phyloP scores from a whole-genome alignment of 1,284 basidiomycete genomes.

The Chalciporus sp. region DNA sequence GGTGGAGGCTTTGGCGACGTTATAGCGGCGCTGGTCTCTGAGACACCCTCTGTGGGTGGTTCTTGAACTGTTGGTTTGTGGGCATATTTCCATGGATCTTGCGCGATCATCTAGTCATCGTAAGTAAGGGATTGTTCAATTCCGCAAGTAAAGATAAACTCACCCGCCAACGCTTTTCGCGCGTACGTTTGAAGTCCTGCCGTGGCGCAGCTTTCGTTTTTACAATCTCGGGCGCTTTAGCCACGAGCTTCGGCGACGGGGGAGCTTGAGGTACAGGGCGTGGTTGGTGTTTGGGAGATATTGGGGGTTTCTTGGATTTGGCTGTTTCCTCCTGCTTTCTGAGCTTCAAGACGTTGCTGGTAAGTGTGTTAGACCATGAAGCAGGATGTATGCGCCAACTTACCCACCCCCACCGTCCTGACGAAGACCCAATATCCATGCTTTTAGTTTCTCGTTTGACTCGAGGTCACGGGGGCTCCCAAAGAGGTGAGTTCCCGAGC shows the following conservation, averaged over 20 bases:
- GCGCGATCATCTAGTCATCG: constrained; percentile 11
- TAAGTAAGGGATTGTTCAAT: constrained; percentile 1
- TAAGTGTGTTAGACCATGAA: constrained; percentile 11
- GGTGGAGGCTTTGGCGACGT: constrained; percentile 4
- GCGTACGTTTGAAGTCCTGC: constrained; percentile 15
- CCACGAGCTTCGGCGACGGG: constrained; percentile 1
- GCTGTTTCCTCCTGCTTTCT: constrained; percentile 32
- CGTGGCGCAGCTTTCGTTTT: constrained; percentile 12
- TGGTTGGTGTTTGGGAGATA: background rate
- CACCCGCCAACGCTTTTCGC: constrained; percentile 34
- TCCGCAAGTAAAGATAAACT: background rate
- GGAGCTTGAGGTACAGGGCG: background rate
- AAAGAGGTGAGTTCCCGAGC: constrained; percentile 38
- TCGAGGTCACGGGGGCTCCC: constrained; percentile 50
- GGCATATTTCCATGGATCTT: constrained; percentile 18
- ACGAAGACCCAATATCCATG: constrained; percentile 54
- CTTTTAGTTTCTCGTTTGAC: constrained; percentile 38
- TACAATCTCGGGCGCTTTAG: background rate
- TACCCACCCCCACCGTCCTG: constrained; percentile 58
- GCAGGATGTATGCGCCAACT: constrained; percentile 22
- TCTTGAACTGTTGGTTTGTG: constrained; percentile 11
- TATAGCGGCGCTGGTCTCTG: background rate
- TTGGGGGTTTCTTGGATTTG: constrained; percentile 5
- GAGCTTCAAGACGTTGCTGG: constrained; percentile 49
- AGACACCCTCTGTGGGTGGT: background rate